phyloP scores from a whole-genome alignment of 306 rosid species.

The Malus sylvestris region DNA sequence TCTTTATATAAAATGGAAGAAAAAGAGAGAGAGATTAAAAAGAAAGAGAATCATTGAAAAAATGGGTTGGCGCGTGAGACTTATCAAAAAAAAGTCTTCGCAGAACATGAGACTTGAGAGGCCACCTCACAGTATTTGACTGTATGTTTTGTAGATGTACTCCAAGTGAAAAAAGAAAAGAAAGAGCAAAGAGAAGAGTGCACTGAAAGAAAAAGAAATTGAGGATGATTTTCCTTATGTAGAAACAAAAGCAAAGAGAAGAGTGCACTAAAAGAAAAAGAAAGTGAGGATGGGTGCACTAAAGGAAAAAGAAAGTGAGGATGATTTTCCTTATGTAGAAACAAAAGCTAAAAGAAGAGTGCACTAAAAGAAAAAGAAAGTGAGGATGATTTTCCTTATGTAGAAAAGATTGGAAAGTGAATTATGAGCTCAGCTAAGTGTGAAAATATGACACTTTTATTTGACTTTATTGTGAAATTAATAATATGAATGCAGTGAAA shows the following conservation, averaged over 20 bases:
- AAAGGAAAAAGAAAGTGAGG: too few species aligned
- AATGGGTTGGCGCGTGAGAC: neutral
- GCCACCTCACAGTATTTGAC: neutral
- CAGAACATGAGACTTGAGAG: neutral
- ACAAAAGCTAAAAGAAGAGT: neutral
- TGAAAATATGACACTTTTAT: neutral
- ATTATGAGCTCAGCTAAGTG: neutral
- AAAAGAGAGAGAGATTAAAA: too few species aligned
- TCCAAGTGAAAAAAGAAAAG: too few species aligned
- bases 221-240: neutral
- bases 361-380: neutral
- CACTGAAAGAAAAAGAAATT: neutral
- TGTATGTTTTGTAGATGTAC: neutral
- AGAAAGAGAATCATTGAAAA: neutral
- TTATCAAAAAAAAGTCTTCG: neutral
- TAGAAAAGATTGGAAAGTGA: neutral
- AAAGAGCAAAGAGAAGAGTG: neutral
- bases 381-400: neutral
- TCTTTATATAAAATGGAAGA: too few species aligned
- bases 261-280: neutral
- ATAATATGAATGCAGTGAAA: too few species aligned
- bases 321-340: too few species aligned
- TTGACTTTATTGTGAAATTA: neutral
- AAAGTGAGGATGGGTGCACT: neutral
- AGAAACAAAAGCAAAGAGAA: too few species aligned